A percentile compares a stretch with the other conserved stretches of the same genome.
Evolutionary conservation across 176 grass and related monocot species (phyloP).

Genomic region (Saccharum spontaneum): DNA sequence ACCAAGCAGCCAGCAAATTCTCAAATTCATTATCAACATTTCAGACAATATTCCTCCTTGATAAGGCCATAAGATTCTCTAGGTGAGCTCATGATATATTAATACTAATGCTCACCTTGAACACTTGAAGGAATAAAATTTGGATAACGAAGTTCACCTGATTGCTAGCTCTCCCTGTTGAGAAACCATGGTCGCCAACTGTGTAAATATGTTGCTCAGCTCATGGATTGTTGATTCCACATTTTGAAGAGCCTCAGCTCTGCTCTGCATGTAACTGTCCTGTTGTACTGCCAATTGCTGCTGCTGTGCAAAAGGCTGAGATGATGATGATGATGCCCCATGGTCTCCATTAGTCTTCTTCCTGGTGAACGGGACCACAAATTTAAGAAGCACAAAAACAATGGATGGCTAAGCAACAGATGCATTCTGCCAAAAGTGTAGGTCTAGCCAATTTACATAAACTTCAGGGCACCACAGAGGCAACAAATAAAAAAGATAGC

Average conservation of each 20-base stretch:
- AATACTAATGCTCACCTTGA: neutral
- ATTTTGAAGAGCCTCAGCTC: conserved; percentile 95
- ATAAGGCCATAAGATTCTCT: neutral
- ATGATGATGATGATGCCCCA: conserved; percentile 67
- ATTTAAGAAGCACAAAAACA: conserved; percentile 8
- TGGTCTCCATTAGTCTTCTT: conserved; percentile 88
- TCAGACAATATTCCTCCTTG: neutral
- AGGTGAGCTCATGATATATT: neutral
- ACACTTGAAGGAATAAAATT: conserved; percentile 15
- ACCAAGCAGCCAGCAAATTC: neutral
- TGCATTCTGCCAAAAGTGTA: neutral
- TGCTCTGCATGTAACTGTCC: conserved; percentile 96
- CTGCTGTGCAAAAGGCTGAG: conserved; percentile 76
- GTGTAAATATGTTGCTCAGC: conserved; percentile 91
- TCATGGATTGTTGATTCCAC: conserved; percentile 99
- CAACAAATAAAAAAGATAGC: neutral
- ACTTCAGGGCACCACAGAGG: neutral
- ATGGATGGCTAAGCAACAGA: neutral
- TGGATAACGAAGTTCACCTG: conserved; percentile 47
- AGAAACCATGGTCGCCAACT: conserved; percentile 94
- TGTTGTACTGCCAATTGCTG: conserved; percentile 83
- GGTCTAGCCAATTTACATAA: neutral
- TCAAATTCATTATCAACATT: neutral
- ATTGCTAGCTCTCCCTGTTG: conserved; percentile 94
- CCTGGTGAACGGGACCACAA: conserved; percentile 43